Conservation (phyloP, 73 alveolate genomes). For the Paramecium octaurelia region DNA sequence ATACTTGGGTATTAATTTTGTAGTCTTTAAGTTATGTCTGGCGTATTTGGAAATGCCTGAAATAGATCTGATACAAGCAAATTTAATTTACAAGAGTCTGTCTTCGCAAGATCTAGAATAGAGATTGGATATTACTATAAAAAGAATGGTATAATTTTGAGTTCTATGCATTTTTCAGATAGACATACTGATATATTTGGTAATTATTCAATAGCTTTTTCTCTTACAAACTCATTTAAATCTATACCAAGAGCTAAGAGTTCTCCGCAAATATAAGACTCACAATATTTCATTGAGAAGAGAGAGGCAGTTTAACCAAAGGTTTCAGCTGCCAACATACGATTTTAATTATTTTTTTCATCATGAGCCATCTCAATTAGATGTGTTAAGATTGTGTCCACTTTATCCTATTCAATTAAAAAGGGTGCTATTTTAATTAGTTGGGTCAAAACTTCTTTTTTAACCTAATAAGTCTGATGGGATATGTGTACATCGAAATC, state of each 20-base stretch:
- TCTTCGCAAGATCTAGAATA: constrained; percentile 64
- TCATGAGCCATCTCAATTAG: constrained; percentile 61
- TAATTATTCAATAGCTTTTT: neutral
- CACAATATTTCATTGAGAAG: neutral
- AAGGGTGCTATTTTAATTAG: neutral
- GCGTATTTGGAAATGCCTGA: constrained; percentile 71
- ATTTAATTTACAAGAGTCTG: constrained; percentile 78
- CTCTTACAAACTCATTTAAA: neutral
- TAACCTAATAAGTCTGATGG: neutral
- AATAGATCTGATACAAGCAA: constrained; percentile 72
- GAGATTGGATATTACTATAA: neutral
- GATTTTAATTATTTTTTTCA: constrained; percentile 19
- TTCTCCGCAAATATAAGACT: constrained; percentile 42
- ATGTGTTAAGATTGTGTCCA: constrained; percentile 24
- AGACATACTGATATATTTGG: neutral
- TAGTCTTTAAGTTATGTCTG: constrained; percentile 58
- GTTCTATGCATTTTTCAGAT: constrained; percentile 14
- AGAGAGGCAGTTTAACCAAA: neutral
- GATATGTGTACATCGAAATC: neutral
- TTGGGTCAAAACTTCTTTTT: neutral
- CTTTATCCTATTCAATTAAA: constrained; percentile 44
- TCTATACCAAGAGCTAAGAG: neutral
- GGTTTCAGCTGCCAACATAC: constrained; percentile 54
- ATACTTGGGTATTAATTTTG: constrained; percentile 66
- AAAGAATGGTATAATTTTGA: neutral